Percentiles rank a stretch among this genome's conserved stretches.
phyloP scores from a whole-genome alignment of 1,284 basidiomycete species.

The Cystobasidiaceae sp. region DNA sequence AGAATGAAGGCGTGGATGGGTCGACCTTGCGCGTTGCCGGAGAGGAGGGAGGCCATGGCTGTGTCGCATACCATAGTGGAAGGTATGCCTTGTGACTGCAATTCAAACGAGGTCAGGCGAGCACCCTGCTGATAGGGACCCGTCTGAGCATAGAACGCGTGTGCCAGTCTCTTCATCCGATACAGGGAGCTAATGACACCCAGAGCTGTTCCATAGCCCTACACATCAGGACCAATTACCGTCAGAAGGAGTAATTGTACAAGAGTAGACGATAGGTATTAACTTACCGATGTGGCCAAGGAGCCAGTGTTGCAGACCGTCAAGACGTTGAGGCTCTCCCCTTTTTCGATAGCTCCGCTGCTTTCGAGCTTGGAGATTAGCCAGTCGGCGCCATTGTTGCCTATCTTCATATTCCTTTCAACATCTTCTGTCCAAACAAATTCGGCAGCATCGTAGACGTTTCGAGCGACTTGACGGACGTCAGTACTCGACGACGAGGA shows the following conservation, averaged over 20 bases:
- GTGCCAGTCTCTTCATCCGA: conserved; percentile 66
- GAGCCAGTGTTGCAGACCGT: conserved; percentile 93
- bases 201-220: conserved; percentile 90
- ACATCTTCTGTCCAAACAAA: conserved; percentile 74
- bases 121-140: conserved; percentile 88
- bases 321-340: conserved; percentile 64
- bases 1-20: conserved; percentile 77
- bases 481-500: conserved; percentile 36
- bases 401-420: conserved; percentile 73
- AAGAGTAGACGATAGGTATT: neutral
- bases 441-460: conserved; percentile 46
- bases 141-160: conserved; percentile 84
- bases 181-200: conserved; percentile 86
- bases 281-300: conserved; percentile 75
- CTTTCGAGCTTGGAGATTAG: conserved; percentile 57
- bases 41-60: conserved; percentile 87
- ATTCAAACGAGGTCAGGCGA: conserved; percentile 73
- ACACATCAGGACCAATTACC: conserved; percentile 12
- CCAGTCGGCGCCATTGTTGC: conserved; percentile 77
- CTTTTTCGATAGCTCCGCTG: conserved; percentile 45
- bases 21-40: conserved; percentile 55
- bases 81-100: conserved; percentile 71
- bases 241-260: conserved; percentile 20
- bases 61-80: conserved; percentile 92
- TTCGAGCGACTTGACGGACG: conserved; percentile 47